phyloP scores from a whole-genome alignment of 768 basidiomycete genomes.

The Cystoderma amianthinum region DNA sequence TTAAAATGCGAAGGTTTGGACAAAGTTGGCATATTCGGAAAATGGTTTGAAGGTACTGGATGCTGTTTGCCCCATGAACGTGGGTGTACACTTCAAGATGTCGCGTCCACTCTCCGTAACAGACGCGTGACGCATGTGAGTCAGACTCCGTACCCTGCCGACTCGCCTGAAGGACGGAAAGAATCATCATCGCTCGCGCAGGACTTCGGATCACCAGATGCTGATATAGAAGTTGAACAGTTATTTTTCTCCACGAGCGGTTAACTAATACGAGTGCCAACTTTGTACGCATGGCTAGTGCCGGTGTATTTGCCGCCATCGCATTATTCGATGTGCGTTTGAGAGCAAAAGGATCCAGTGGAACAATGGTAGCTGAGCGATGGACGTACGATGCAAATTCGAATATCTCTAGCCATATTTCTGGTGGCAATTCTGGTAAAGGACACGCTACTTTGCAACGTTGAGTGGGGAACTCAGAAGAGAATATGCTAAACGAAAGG shows the following conservation, averaged over 20 bases:
- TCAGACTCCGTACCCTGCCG: constrained; percentile 5
- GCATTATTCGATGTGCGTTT: constrained; percentile 33
- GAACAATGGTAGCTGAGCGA: constrained; percentile 31
- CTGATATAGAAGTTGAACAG: constrained; percentile 36
- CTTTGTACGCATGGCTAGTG: constrained; percentile 40
- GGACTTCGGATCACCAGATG: constrained; percentile 41
- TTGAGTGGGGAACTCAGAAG: no score
- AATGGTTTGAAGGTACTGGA: constrained; percentile 31
- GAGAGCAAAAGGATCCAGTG: constrained; percentile 38
- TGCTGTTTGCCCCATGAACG: constrained; percentile 28
- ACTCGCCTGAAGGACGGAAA: constrained; percentile 25
- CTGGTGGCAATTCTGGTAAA: constrained; percentile 34
- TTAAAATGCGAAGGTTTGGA: constrained; percentile 36
- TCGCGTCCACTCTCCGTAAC: constrained; percentile 39
- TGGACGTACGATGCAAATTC: constrained; percentile 46
- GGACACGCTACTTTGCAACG: constrained; percentile 6
- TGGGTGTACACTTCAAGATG: constrained; percentile 42
- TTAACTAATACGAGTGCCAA: constrained; percentile 41
- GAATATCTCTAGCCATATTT: constrained; percentile 52
- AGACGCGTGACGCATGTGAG: constrained; percentile 4
- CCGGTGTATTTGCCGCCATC: constrained; percentile 39
- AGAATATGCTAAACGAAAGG: constrained; percentile 8
- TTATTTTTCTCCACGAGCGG: constrained; percentile 36
- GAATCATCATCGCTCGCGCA: constrained; percentile 27
- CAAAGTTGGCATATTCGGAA: constrained; percentile 38